Evolutionary conservation across 1,284 basidiomycete genomes (phyloP), one percentile per base, ranked within the genome.

Genomic region (Vanrija sp.): DNA sequence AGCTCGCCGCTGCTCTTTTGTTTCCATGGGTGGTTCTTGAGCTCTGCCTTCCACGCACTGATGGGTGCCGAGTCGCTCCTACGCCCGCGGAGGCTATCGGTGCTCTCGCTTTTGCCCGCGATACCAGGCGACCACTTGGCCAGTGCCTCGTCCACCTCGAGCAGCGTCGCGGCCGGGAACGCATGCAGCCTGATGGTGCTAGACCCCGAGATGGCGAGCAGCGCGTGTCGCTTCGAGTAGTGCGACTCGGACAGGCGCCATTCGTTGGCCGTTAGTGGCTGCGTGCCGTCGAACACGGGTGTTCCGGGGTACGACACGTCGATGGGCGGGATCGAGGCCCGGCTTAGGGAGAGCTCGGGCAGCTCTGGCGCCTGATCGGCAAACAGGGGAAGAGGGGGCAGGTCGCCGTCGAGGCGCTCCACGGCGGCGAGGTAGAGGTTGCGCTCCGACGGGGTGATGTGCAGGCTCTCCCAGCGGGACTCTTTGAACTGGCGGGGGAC

Each of bases 381-480:
- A 66, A 68, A 72, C 9, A 75, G 55, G 1, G 67, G 64, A 7
- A 75, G 58, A 6, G 54, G 58, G 38, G 66, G 65, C 0, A 15
- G 39, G 6, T 43, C 40, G 2, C 15, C 21, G 16, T 73, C 67
- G 1, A 75, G 60, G 21, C 67, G 61, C 4, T 65, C 57, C 65
- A 75, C 65, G 2, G 71, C 68, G 3, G 68, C 66, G 9, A 75
- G 63, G 56, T 73, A 75, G 25, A 75, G 64, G 38, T 72, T 61
- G 10, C 65, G 61, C 38, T 73, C 73, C 2, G 65, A 66, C 12
- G 66, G 67, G 1, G 68, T 62, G 19, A 73, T 68, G 56, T 68
- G 67, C 5, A 73, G 55, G 7, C 67, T 70, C 12, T 62, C 61
- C 26, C 65, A 51, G 6, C 68, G 56, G 40, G 66, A 68, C 1